Evolutionary conservation across 2,329 filamentous ascomycete genomes (phyloP), one percentile per base, ranked within the genome.

Genomic region (Cercospora janseana): DNA sequence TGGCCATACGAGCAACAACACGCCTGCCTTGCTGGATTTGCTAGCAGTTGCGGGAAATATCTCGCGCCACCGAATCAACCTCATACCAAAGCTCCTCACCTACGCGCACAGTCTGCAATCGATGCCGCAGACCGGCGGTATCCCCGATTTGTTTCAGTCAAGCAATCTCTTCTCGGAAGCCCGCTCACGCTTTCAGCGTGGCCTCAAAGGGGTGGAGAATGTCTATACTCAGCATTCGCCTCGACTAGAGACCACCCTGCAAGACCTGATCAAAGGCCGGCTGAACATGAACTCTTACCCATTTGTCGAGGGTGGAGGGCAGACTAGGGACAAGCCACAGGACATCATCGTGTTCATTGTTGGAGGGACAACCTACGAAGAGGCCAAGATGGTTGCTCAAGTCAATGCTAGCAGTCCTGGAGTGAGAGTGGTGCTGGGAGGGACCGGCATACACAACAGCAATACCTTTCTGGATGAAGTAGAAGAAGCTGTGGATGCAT

Each of bases 171-270:
- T 98, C 70, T 88, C 88, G 0, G 88, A 88, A 9, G 90, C 91
- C 8, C 80, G 89, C 29, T 88, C 86, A 63, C 83, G 91, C 4
- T 90, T 98, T 69, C 95, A 95, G 65, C 62, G 67, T 20, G 93
- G 93, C 0, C 77, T 98, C 10, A 96, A 97, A 66, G 93, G 93
- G 1, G 93, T 98, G 1, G 94, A 98, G 69, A 98, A 98, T 62
- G 93, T 98, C 21, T 98, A 98, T 69, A 98, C 93, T 0, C 94
- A 98, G 68, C 93, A 98, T 69, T 94, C 89, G 4, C 90, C 94
- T 0, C 79, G 89, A 16, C 71, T 98, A 12, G 91, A 96, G 68
- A 80, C 81, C 18, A 97, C 90, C 0, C 73, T 98, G 13, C 92
- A 96, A 66, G 92, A 92, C 61, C 75, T 98, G 44, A 91, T 97